These are phyloP conservation scores for Ceratocystis eucalypticola DNA, from an alignment of 2,329 filamentous ascomycete genomes.

Conservation along the genomic window DNA sequence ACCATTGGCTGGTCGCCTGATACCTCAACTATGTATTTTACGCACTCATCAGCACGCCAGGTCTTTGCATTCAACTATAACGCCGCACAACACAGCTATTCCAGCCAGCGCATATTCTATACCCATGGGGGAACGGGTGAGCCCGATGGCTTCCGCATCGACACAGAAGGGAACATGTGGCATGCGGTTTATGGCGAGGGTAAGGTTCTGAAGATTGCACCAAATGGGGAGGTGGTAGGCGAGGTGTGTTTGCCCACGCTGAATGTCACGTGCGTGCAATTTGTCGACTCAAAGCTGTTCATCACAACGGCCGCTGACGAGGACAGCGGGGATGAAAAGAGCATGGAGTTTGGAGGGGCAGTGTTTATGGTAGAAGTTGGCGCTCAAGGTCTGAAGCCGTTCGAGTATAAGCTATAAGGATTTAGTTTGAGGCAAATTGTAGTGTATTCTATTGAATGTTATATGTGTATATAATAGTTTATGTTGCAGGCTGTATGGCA, in stretches of 20 bases:
- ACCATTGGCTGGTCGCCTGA: slow-evolving; percentile 68
- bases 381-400: slow-evolving; percentile 47
- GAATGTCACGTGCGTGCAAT: slow-evolving; percentile 68
- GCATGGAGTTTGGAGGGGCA: slow-evolving; percentile 49
- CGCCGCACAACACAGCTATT: slow-evolving; percentile 45
- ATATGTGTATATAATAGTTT: slow-evolving; percentile 10
- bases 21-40: slow-evolving; percentile 65
- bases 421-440: background rate
- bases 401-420: slow-evolving; percentile 45
- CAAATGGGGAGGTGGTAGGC: slow-evolving; percentile 56
- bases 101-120: slow-evolving; percentile 61
- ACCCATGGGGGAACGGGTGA: slow-evolving; percentile 47
- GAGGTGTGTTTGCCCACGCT: slow-evolving; percentile 63
- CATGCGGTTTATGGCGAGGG: slow-evolving; percentile 69
- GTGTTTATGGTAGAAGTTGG: slow-evolving; percentile 69
- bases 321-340: slow-evolving; percentile 47
- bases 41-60: slow-evolving; percentile 57
- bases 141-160: slow-evolving; percentile 76
- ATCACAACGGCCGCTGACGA: slow-evolving; percentile 65
- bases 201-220: slow-evolving; percentile 60
- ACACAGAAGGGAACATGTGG: slow-evolving; percentile 79
- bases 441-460: slow-evolving; percentile 11
- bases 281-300: slow-evolving; percentile 60
- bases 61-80: slow-evolving; percentile 68
- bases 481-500: background rate